Evolutionary conservation across 306 rosid species (phyloP).

Genomic region (Castanopsis chinensis): DNA sequence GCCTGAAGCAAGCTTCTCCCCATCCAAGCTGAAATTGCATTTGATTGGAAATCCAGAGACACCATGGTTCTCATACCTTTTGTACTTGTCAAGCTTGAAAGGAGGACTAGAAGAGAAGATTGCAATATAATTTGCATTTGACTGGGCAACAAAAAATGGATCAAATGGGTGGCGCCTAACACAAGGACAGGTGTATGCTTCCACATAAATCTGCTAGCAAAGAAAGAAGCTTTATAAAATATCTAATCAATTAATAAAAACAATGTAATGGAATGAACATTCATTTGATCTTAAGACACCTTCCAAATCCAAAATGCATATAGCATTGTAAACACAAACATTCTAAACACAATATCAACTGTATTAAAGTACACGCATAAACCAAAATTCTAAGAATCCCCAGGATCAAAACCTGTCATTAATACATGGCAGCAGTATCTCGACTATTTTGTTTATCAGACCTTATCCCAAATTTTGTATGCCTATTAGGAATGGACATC

Average conservation of each 20-base stretch:
- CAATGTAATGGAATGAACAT: neutral
- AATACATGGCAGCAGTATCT: no score
- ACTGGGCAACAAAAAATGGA: conserved; percentile 75
- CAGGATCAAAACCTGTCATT: no score
- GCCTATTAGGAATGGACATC: no score
- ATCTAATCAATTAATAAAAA: neutral
- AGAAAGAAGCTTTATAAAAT: conserved; percentile 22
- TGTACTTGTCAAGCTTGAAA: conserved; percentile 82
- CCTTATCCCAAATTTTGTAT: no score
- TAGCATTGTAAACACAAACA: neutral
- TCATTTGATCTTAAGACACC: neutral
- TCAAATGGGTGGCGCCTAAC: conserved; percentile 74
- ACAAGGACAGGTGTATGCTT: conserved; percentile 90
- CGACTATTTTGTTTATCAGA: no score
- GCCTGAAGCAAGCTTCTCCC: conserved; percentile 72
- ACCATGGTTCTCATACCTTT: conserved; percentile 71
- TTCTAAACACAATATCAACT: neutral
- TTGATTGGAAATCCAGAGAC: conserved; percentile 86
- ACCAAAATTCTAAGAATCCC: neutral
- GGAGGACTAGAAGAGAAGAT: conserved; percentile 72
- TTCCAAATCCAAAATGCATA: neutral
- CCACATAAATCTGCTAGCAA: conserved; percentile 72
- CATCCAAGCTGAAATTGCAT: conserved; percentile 79
- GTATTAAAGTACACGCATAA: neutral
- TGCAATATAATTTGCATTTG: conserved; percentile 81